Evolutionary conservation across 1,284 basidiomycete species (phyloP), one percentile per base, ranked within the genome.

Genomic region (Rhodofomes roseus): DNA sequence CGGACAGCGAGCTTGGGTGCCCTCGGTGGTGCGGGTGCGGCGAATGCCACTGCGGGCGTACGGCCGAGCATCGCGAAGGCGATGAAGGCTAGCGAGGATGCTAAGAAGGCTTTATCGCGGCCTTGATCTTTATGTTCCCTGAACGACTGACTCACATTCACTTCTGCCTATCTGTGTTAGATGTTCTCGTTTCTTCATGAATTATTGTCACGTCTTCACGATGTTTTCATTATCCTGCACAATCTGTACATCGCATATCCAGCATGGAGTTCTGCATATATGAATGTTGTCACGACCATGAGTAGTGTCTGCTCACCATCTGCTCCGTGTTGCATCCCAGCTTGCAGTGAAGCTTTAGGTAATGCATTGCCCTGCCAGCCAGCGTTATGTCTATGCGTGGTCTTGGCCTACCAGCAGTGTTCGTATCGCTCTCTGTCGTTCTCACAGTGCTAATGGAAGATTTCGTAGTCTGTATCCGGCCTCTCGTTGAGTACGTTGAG

Each of bases 51-150:
- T 22, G 57, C 59, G 23, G 44, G 60, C 7, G 69, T 73, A 25
- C 61, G 80, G 44, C 73, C 78, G 29, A 73, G 78, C 20, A 69
- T 81, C 23, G 71, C 74, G 37, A 81, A 75, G 65, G 77, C 77
- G 44, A 75, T 79, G 55, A 79, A 74, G 64, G 80, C 79, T 16
- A 75, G 73, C 56, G 83, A 84, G 64, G 84, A 84, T 56, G 79
- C 78, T 20, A 74, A 79, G 63, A 85, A 80, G 70, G 77, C 71
- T 40, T 66, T 82, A 57, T 73, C 71, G 31, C 72, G 79, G 39
- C 70, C 77, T 55, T 83, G 71, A 76, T 34, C n/a, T n/a, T n/a
- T n/a, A n/a, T n/a, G n/a, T n/a, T n/a, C n/a, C n/a, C n/a, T n/a
- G n/a, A n/a, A n/a, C n/a, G n/a, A n/a, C n/a, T n/a, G n/a, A n/a